A percentile compares a stretch with the other conserved stretches of the same genome.
Conservation (phyloP, 179 eudicot species). For the Heliamphora pulchella region DNA sequence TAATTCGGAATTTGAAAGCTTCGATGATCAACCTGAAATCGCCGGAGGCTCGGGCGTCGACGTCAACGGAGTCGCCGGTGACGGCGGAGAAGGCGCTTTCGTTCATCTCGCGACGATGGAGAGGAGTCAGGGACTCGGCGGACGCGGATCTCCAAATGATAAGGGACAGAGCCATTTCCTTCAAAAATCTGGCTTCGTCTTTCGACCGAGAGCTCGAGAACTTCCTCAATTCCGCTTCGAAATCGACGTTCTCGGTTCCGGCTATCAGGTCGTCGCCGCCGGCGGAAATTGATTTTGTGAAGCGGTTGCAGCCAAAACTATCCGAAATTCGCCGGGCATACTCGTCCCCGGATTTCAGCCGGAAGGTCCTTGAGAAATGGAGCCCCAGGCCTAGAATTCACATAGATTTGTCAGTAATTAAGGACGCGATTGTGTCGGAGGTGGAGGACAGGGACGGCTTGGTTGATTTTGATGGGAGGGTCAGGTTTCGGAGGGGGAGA, state of each 20-base stretch:
- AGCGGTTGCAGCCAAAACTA: slow-evolving; percentile 66
- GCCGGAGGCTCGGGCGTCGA: slow-evolving; percentile 27
- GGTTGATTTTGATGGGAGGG: slow-evolving; percentile 23
- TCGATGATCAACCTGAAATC: slow-evolving; percentile 27
- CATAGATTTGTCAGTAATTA: slow-evolving; percentile 70
- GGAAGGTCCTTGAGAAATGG: slow-evolving; percentile 64
- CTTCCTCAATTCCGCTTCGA: slow-evolving; percentile 56
- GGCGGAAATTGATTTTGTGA: slow-evolving; percentile 66
- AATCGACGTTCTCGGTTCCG: slow-evolving; percentile 22
- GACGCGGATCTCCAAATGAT: slow-evolving; percentile 81
- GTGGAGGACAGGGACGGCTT: slow-evolving; percentile 37
- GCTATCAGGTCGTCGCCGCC: slow-evolving; percentile 23
- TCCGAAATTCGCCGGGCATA: slow-evolving; percentile 73
- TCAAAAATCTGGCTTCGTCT: slow-evolving; percentile 66
- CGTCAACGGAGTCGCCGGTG: slow-evolving; percentile 18
- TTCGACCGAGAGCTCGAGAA: slow-evolving; percentile 73
- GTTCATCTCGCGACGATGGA: slow-evolving; percentile 74
- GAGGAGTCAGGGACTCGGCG: slow-evolving; percentile 72
- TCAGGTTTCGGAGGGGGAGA: slow-evolving; percentile 28
- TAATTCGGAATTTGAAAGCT: not conserved
- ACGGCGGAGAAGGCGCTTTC: slow-evolving; percentile 71
- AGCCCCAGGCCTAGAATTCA: slow-evolving; percentile 52
- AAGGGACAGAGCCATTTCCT: slow-evolving; percentile 66
- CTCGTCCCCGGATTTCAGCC: slow-evolving; percentile 79
- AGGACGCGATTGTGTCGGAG: slow-evolving; percentile 74